Base-by-base conservation (phyloP, 768 basidiomycete species). In the Gyrodon lividus region DNA sequence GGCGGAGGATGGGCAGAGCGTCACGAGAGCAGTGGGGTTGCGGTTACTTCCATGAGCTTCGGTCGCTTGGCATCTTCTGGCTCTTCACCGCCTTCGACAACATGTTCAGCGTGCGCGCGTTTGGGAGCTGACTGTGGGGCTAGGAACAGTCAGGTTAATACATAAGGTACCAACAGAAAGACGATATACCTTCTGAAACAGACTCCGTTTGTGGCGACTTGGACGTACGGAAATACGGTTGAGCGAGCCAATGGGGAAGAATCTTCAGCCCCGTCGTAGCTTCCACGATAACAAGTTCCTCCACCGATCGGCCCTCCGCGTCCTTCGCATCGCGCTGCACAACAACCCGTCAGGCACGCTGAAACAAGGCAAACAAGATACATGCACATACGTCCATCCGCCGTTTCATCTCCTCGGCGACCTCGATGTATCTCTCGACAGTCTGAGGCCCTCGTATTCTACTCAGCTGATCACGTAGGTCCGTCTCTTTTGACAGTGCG, bases 381-480 rank as follows among this genome's bases (percentile, higher is more conserved):
- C 4, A 14, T 31, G 4, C 24, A 64, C 79, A 66, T 59, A 79
- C 80, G 58, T 78, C 77, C 73, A 90, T 76, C 51, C 83, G 70
- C 51, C 47, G 57, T 54, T 82, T 81, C 72, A 91, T 75, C 69
- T 86, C 84, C 40, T 69, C 63, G 14, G 80, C 78, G 35, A 92
- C 61, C 24, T 72, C 77, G 6, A 78, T 66, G 59, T 83, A 88
- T 42, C 54, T 57, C 17, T 63, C 64, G 12, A 61, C 37, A 33
- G 50, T 50, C 20, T 42, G 59, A 51, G 62, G 59, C 41, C 51
- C 69, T 19, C 61, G 67, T 28, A 82, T 69, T 42, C 70, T 74
- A 6, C 90, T 89, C 17, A 98, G 70, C 61, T 72, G 72, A 50
- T 90, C 84, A 37, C 96, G 75, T 52, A 97, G 66, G 63, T 94